A percentile compares a stretch with the other conserved stretches of the same genome.
Evolutionary conservation across 768 basidiomycete genomes (phyloP).

Genomic region (Lactarius evosmus): DNA sequence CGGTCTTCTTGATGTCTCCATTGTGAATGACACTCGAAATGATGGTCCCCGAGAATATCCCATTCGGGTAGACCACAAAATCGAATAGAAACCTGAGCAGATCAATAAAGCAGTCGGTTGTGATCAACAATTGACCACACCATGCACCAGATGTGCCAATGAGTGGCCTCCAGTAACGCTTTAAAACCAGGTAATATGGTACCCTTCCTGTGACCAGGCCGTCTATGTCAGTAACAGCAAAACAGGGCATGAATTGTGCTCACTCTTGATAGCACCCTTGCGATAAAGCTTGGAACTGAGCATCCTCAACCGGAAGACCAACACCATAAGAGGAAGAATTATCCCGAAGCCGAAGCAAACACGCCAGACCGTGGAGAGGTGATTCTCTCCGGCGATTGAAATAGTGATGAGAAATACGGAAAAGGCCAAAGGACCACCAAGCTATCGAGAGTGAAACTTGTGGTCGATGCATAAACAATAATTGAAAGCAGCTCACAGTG

Average conservation of each 20-base stretch:
- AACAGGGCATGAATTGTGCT: constrained; percentile 21
- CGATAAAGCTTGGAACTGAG: constrained; percentile 61
- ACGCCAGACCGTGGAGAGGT: constrained; percentile 64
- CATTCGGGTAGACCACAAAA: constrained; percentile 67
- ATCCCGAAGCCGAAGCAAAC: constrained; percentile 64
- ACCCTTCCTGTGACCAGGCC: constrained; percentile 41
- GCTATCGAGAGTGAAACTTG: constrained; percentile 35
- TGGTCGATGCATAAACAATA: background rate
- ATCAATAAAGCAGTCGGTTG: background rate
- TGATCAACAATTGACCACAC: constrained; percentile 35
- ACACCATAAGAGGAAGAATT: constrained; percentile 58
- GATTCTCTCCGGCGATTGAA: constrained; percentile 58
- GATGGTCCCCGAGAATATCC: constrained; percentile 64
- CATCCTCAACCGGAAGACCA: constrained; percentile 73
- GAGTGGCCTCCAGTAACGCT: constrained; percentile 62
- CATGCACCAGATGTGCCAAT: constrained; percentile 74
- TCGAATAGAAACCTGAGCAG: constrained; percentile 62
- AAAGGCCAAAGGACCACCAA: constrained; percentile 65
- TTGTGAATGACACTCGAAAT: constrained; percentile 61
- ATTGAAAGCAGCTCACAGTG: constrained; percentile 40
- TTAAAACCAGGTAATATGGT: constrained; percentile 58
- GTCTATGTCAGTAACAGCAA: background rate
- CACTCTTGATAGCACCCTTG: constrained; percentile 62
- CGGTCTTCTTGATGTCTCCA: constrained; percentile 53
- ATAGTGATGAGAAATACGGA: constrained; percentile 65